Percentiles rank a stretch among this genome's conserved stretches.
phyloP scores from a whole-genome alignment of 208 protist species.

The Sergeia podlipaevii region DNA sequence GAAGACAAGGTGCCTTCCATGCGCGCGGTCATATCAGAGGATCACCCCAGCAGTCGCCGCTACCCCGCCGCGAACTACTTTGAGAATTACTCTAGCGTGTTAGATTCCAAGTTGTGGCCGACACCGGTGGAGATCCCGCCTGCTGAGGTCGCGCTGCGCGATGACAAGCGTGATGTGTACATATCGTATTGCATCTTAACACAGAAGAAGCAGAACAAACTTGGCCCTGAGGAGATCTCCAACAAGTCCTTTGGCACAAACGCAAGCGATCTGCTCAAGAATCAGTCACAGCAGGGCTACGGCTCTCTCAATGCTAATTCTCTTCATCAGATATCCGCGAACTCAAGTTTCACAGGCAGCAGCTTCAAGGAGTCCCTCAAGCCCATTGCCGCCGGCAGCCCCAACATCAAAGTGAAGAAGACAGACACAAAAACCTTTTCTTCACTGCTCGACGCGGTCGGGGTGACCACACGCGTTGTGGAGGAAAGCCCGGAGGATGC shows the following conservation, averaged over 20 bases:
- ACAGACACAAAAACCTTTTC: slow-evolving; percentile 8
- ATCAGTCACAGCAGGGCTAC: slow-evolving; percentile 68
- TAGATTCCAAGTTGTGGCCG: slow-evolving; percentile 81
- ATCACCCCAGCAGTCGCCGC: slow-evolving; percentile 12
- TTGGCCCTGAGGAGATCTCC: slow-evolving; percentile 35
- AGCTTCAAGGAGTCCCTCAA: slow-evolving; percentile 17
- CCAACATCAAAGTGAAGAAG: slow-evolving; percentile 9
- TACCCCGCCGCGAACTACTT: slow-evolving; percentile 69
- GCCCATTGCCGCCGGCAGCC: background rate
- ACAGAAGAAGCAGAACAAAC: slow-evolving; percentile 55
- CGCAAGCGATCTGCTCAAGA: slow-evolving; percentile 45
- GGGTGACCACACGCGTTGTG: no score
- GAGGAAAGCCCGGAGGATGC: slow-evolving; percentile 22
- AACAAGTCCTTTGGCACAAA: slow-evolving; percentile 39
- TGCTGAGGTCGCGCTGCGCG: slow-evolving; percentile 66
- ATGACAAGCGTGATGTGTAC: slow-evolving; percentile 67
- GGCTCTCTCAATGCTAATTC: slow-evolving; percentile 83
- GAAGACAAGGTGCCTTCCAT: slow-evolving; percentile 55
- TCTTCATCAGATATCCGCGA: slow-evolving; percentile 52
- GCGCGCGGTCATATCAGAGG: slow-evolving; percentile 24
- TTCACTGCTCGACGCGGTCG: no score
- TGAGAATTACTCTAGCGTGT: slow-evolving; percentile 64
- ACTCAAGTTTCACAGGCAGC: slow-evolving; percentile 38
- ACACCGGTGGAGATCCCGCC: slow-evolving; percentile 61
- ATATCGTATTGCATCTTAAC: slow-evolving; percentile 72